Evolutionary conservation across 768 basidiomycete genomes (phyloP), one percentile per base, ranked within the genome.

Genomic region (Mycena floridula): DNA sequence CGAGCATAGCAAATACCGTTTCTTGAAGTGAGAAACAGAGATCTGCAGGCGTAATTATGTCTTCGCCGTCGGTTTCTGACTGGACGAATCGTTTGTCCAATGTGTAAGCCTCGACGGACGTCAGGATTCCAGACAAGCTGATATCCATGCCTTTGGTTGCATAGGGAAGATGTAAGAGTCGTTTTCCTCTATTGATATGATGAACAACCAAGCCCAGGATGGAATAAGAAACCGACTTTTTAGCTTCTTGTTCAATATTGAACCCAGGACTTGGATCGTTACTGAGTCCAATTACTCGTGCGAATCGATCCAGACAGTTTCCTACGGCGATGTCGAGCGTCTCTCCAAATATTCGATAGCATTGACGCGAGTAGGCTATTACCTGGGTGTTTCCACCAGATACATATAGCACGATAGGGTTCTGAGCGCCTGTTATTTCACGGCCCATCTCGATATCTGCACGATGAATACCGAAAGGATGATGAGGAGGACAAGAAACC

Each of bases 381-480:
- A 99, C 94, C 64, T 99, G 96, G 0, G 96, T 98, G 64, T 99
- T 99, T 4, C 96, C 96, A 11, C 96, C 96, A 0, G 96, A 98
- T 16, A 99, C 96, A 58, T 99, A 99, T 26, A 98, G 79, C 5
- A 98, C 93, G 54, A 99, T 84, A 1, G 96, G 96, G 57, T 98
- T 93, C 48, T 83, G 82, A 4, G 96, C 94, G 38, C 85, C 86
- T 2, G 96, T 98, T 51, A 99, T 89, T 51, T 90, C 79, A 32
- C 96, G 78, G 26, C 96, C 96, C 87, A 98, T 99, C 65, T 99
- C 96, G 52, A 99, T 99, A 62, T 99, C 96, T 98, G 58, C 28
- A 47, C 36, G 44, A 20, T 16, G 4, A 22, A 24, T 5, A 11
- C 21, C 23, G 20, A 8, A n/a, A 16, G 30, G 12, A 26, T 27